phyloP scores from a whole-genome alignment of 169 alveolate genomes.

The Neospora caninum region DNA sequence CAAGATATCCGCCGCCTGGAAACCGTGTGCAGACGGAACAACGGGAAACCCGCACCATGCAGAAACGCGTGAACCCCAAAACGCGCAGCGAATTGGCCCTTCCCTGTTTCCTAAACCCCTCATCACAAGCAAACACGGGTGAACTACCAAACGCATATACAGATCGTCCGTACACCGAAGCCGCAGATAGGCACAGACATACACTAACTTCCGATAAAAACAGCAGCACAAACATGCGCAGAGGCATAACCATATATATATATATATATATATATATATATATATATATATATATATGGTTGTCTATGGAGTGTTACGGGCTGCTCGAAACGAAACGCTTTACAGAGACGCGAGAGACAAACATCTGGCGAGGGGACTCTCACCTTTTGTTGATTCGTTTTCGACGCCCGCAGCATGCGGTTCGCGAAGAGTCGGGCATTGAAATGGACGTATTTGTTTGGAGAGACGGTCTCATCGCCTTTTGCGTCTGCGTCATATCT shows the following conservation, averaged over 20 bases:
- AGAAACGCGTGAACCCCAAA: neutral
- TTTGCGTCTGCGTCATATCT: neutral
- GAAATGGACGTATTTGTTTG: conserved; percentile 50
- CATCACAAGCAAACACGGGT: too few species aligned
- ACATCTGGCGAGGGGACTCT: neutral
- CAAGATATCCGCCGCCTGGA: conserved; percentile 58
- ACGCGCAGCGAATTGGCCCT: neutral
- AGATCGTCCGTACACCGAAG: too few species aligned
- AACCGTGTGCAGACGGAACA: neutral
- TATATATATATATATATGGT: neutral
- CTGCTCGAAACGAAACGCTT: too few species aligned
- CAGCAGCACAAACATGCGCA: too few species aligned
- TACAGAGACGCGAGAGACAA: too few species aligned
- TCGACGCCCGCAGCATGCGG: conserved; percentile 42
- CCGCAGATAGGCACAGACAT: too few species aligned
- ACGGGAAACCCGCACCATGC: neutral
- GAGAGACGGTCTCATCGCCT: conserved; percentile 34
- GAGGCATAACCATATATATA: too few species aligned
- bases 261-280: neutral
- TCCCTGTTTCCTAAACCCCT: too few species aligned
- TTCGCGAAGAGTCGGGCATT: conserved; percentile 24
- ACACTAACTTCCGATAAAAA: too few species aligned
- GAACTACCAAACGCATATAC: too few species aligned
- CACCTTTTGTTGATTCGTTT: conserved; percentile 9
- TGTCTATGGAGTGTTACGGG: too few species aligned